A percentile compares a stretch with the other conserved stretches of the same genome.
Conservation (phyloP, 1,284 basidiomycete species). For the Fomitopsis palustris region DNA sequence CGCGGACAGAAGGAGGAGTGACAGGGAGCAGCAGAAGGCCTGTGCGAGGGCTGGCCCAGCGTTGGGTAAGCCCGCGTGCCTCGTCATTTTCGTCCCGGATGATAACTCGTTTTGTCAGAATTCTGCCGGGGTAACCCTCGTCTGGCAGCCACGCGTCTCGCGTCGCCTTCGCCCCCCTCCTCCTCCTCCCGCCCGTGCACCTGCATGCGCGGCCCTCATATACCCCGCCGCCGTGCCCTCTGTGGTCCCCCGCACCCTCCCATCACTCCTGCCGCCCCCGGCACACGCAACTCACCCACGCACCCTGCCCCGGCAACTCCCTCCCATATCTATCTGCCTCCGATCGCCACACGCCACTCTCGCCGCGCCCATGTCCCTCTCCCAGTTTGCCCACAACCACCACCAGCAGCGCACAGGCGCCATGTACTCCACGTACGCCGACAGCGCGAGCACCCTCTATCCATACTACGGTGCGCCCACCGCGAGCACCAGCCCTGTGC, state of each 20-base stretch:
- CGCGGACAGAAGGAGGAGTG: conserved; percentile 4
- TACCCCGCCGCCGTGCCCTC: not conserved
- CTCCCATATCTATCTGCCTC: conserved; percentile 5
- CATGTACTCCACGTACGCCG: not conserved
- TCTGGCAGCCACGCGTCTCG: not conserved
- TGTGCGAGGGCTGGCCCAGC: not conserved
- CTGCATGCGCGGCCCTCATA: not conserved
- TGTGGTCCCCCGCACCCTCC: not conserved
- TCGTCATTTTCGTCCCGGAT: not conserved
- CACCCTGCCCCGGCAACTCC: conserved; percentile 8
- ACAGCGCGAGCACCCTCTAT: not conserved
- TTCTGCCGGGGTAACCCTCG: not conserved
- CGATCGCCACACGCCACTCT: not conserved
- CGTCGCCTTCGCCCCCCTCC: not conserved
- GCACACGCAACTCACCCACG: conserved; percentile 1
- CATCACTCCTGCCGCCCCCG: not conserved
- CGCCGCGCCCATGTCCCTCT: not conserved
- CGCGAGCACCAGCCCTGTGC: not conserved
- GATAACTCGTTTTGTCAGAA: not conserved
- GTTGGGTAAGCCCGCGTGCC: not conserved
- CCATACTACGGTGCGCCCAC: not conserved
- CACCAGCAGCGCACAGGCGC: not conserved
- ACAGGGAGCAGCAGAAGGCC: not conserved
- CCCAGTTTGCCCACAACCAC: not conserved
- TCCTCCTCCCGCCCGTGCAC: not conserved